A percentile compares a stretch with the other conserved stretches of the same genome.
Conservation (phyloP, 1,284 basidiomycete genomes). For the Stereum hirsutum region DNA sequence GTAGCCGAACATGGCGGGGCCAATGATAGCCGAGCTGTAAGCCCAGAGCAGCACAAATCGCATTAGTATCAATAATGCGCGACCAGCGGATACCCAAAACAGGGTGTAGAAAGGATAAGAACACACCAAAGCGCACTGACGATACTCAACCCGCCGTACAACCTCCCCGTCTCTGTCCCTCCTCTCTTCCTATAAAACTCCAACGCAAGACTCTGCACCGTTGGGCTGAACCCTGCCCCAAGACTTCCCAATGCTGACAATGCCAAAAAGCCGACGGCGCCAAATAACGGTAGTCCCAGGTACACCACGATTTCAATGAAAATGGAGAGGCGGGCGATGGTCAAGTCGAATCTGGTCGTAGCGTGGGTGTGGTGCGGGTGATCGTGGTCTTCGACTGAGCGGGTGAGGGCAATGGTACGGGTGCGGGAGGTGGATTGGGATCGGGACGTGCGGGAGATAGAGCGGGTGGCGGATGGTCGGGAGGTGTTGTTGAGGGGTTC, state of each 20-base stretch:
- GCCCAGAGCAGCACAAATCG: not conserved
- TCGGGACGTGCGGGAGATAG: slow-evolving; percentile 8
- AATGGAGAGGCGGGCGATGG: slow-evolving; percentile 48
- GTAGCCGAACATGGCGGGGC: slow-evolving; percentile 50
- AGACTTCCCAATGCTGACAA: slow-evolving; percentile 39
- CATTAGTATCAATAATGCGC: no score
- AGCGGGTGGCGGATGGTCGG: slow-evolving; percentile 12
- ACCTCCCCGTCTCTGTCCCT: slow-evolving; percentile 44
- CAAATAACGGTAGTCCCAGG: slow-evolving; percentile 23
- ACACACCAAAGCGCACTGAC: slow-evolving; percentile 54
- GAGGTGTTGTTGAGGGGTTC: slow-evolving; percentile 23
- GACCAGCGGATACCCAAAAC: slow-evolving; percentile 3
- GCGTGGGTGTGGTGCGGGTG: slow-evolving; percentile 11
- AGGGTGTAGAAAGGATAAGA: not conserved
- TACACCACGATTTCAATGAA: slow-evolving; percentile 50
- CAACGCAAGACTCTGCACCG: slow-evolving; percentile 56
- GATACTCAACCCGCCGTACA: slow-evolving; percentile 69
- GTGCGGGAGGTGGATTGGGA: slow-evolving; percentile 6
- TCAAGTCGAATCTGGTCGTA: slow-evolving; percentile 50
- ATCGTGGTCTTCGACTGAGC: slow-evolving; percentile 3
- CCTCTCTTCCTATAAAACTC: slow-evolving; percentile 44
- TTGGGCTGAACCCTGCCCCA: slow-evolving; percentile 53
- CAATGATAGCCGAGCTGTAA: slow-evolving; percentile 40
- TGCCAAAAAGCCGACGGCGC: slow-evolving; percentile 41
- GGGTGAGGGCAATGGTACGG: slow-evolving; percentile 5